phyloP scores from a whole-genome alignment of 139 green algal genomes.

The Zygnema cylindricum region DNA sequence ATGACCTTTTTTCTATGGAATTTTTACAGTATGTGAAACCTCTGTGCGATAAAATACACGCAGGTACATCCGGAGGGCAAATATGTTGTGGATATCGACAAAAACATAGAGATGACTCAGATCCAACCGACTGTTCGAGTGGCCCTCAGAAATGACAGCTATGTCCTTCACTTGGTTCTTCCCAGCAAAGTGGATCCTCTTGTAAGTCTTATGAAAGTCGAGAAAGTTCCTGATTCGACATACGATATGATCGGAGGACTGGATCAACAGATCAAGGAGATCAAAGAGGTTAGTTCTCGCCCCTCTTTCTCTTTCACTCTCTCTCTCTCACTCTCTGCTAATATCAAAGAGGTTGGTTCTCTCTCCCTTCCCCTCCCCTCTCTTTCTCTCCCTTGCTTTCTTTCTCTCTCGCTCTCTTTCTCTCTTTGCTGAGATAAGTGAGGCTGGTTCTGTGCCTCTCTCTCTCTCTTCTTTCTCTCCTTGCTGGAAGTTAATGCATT shows the following conservation, averaged over 20 bases:
- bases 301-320: background rate
- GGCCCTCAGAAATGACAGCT: slow-evolving; percentile 96
- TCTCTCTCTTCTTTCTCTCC: background rate
- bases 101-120: slow-evolving; percentile 76
- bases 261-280: slow-evolving; percentile 99
- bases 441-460: background rate
- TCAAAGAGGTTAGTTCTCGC: slow-evolving; percentile 86
- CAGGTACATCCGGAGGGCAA: slow-evolving; percentile 96
- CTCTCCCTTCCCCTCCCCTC: background rate
- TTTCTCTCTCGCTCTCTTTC: background rate
- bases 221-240: slow-evolving; percentile 99
- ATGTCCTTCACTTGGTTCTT: slow-evolving; percentile 94
- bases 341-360: too few species aligned
- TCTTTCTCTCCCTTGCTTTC: background rate
- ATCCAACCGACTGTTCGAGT: slow-evolving; percentile 85
- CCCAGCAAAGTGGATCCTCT: slow-evolving; percentile 80
- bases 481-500: too few species aligned
- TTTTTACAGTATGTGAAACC: too few species aligned
- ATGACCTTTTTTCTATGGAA: slow-evolving; percentile 32
- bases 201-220: slow-evolving; percentile 97
- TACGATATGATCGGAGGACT: slow-evolving; percentile 99
- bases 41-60: background rate
- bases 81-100: slow-evolving; percentile 98
- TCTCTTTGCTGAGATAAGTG: too few species aligned
- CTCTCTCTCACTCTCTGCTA: too few species aligned